These are phyloP conservation scores for Cryptococcus jaspeensis DNA, from an alignment of 1,284 basidiomycete genomes.

Conservation along the genomic window DNA sequence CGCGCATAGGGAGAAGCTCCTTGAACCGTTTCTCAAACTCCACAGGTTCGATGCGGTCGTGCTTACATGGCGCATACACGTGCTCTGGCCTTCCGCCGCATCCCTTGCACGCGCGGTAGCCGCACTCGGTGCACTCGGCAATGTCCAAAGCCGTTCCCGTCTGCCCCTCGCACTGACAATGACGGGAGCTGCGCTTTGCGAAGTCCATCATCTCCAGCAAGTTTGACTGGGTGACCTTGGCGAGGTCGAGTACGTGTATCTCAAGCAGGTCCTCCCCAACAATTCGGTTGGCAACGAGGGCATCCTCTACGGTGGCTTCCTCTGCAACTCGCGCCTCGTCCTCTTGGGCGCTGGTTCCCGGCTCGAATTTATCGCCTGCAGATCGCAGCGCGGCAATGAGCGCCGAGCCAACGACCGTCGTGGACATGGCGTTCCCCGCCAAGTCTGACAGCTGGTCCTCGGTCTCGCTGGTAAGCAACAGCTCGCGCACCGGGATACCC, in stretches of 20 bases:
- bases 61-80: slow-evolving; percentile 55
- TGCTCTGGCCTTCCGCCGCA: slow-evolving; percentile 91
- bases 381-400: slow-evolving; percentile 78
- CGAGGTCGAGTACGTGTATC: slow-evolving; percentile 66
- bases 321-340: slow-evolving; percentile 51
- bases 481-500: slow-evolving; percentile 85
- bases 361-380: slow-evolving; percentile 64
- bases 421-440: slow-evolving; percentile 95
- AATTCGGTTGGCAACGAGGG: slow-evolving; percentile 59
- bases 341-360: slow-evolving; percentile 58
- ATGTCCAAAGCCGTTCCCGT: slow-evolving; percentile 70
- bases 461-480: slow-evolving; percentile 85
- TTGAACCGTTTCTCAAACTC: slow-evolving; percentile 75
- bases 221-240: slow-evolving; percentile 56
- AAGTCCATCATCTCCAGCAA: slow-evolving; percentile 62
- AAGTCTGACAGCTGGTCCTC: slow-evolving; percentile 92
- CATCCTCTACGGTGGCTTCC: slow-evolving; percentile 50
- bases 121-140: slow-evolving; percentile 71
- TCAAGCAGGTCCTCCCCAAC: slow-evolving; percentile 68
- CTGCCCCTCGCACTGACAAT: slow-evolving; percentile 87
- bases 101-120: slow-evolving; percentile 73
- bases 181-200: slow-evolving; percentile 70
- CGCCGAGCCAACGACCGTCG: slow-evolving; percentile 89
- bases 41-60: slow-evolving; percentile 59
- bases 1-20: slow-evolving; percentile 79